These are phyloP conservation scores for Sclerotinia minor DNA, from an alignment of 2,329 filamentous ascomycete species.

Conservation along the genomic window DNA sequence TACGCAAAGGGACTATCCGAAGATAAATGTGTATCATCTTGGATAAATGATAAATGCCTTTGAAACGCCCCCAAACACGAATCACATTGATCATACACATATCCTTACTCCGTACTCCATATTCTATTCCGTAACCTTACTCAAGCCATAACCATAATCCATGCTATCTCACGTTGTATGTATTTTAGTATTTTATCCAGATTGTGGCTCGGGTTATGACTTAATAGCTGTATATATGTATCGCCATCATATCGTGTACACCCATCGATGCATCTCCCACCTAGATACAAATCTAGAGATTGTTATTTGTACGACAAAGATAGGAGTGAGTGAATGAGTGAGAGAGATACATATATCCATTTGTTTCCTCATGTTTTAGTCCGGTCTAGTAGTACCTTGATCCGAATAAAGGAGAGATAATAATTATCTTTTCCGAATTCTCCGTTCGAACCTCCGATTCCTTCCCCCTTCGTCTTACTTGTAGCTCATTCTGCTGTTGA, in stretches of 20 bases:
- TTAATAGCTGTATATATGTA: neutral
- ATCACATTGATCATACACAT: neutral
- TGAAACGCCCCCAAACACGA: neutral
- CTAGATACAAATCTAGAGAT: constrained; percentile 1
- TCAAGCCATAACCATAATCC: neutral
- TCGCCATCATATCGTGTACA: neutral
- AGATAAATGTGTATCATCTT: constrained; percentile 8
- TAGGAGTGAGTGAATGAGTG: no score
- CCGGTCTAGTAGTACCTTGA: neutral
- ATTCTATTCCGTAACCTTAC: neutral
- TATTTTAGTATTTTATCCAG: neutral
- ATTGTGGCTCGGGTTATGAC: neutral
- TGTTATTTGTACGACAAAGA: neutral
- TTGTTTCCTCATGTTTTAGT: neutral
- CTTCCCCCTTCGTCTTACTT: neutral
- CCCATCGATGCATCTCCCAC: neutral
- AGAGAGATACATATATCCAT: neutral
- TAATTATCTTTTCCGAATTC: neutral
- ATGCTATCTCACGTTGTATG: neutral
- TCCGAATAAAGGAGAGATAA: neutral
- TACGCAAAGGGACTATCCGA: neutral
- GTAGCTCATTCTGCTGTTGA: neutral
- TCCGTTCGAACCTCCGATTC: neutral
- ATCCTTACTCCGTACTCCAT: neutral
- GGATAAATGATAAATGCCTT: constrained; percentile 5